Evolutionary conservation across 169 alveolate genomes (phyloP), one percentile per base, ranked within the genome.

Genomic region (Sarcocystis neurona): DNA sequence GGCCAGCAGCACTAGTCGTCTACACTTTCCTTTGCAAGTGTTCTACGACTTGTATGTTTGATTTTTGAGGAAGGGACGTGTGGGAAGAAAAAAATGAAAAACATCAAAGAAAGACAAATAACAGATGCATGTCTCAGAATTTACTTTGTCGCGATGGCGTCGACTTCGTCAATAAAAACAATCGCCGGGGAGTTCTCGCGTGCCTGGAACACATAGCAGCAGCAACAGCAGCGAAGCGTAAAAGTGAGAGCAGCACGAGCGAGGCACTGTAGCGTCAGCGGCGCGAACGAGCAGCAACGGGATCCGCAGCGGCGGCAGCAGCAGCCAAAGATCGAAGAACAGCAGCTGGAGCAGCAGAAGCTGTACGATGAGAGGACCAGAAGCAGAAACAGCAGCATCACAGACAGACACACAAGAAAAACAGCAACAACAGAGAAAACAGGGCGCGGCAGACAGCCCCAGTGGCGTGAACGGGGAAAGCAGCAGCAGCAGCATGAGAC

Each of bases 81-180:
- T n/a, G n/a, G n/a, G n/a, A n/a, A n/a, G n/a, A n/a, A n/a, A n/a
- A n/a, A n/a, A n/a, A n/a, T n/a, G n/a, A n/a, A n/a, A 43, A 39
- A 15, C 18, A 3, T 3, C 44, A 32, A 56, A 72, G 80, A 72
- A 2, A 5, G 84, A 46, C n/a, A 43, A 12, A 20, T 50, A 50
- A 50, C 60, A n/a, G n/a, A n/a, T n/a, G n/a, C n/a, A n/a, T n/a
- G n/a, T n/a, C n/a, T n/a, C n/a, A 58, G 32, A 30, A 1, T 58
- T 27, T 48, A 94, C 96, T 97, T 98, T 23, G 99, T 98, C 2
- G 99, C 99, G 70, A 99, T 97, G 74, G 99, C 97, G 94, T 98
- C 99, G 44, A 99, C 99, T 90, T 98, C 99, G 92, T 99, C 99
- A 90, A 98, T 98, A 94, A 98, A 99, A 27, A 98, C 98, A 72